Evolutionary conservation across 768 basidiomycete species (phyloP).

Genomic region (Tubosaeta brunneosetosa): DNA sequence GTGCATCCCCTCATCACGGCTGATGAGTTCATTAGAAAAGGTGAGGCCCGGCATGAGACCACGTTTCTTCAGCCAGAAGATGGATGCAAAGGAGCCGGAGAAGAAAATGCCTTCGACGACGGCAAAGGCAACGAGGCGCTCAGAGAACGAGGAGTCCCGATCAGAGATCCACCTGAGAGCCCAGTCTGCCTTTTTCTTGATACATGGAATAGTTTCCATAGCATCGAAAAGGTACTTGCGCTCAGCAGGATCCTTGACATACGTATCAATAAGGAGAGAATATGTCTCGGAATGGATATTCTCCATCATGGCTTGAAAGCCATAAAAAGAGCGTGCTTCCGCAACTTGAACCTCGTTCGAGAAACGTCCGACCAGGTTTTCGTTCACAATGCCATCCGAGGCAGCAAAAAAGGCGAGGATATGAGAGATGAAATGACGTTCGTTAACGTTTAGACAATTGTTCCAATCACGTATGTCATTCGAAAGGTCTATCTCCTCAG

Average conservation of each 20-base stretch:
- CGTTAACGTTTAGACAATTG: slow-evolving; percentile 66
- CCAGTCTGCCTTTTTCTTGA: slow-evolving; percentile 91
- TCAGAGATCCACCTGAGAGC: slow-evolving; percentile 89
- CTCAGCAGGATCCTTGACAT: slow-evolving; percentile 73
- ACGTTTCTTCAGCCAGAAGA: slow-evolving; percentile 97
- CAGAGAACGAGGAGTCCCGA: slow-evolving; percentile 70
- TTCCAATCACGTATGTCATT: slow-evolving; percentile 85
- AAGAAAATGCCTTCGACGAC: slow-evolving; percentile 98
- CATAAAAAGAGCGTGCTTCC: slow-evolving; percentile 93
- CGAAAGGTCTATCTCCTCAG: slow-evolving; percentile 86
- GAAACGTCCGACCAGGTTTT: slow-evolving; percentile 91
- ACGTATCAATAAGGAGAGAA: slow-evolving; percentile 89
- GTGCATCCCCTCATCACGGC: slow-evolving; percentile 91
- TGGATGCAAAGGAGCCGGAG: slow-evolving; percentile 85
- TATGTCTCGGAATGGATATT: slow-evolving; percentile 96
- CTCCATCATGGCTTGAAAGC: slow-evolving; percentile 98
- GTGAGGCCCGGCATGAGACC: slow-evolving; percentile 94
- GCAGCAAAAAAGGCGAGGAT: slow-evolving; percentile 95
- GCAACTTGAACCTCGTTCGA: slow-evolving; percentile 85
- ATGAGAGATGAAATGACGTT: slow-evolving; percentile 84
- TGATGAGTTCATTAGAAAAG: slow-evolving; percentile 94
- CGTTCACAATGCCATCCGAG: slow-evolving; percentile 92
- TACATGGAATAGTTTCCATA: slow-evolving; percentile 86
- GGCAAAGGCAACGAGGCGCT: slow-evolving; percentile 90
- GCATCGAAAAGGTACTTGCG: slow-evolving; percentile 84